phyloP scores from a whole-genome alignment of 192 early-diverging fungal species.

The Backusella tarrabulga region DNA sequence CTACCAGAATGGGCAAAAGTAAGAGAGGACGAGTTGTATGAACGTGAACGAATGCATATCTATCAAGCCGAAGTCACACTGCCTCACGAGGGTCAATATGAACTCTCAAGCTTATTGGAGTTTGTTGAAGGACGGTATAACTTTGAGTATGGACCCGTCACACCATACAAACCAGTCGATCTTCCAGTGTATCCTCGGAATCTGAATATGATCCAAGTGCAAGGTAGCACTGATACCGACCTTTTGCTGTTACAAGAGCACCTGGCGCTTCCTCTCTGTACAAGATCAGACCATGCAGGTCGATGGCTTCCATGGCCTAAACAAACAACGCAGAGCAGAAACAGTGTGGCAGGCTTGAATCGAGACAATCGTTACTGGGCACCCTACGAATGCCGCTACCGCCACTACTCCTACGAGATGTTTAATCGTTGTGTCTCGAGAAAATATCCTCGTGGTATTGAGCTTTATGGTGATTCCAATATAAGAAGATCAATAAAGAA shows the following conservation, averaged over 20 bases:
- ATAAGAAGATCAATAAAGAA: slow-evolving; percentile 46
- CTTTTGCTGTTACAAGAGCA: slow-evolving; percentile 26
- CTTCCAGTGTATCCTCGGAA: slow-evolving; percentile 23
- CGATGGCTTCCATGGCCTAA: slow-evolving; percentile 38
- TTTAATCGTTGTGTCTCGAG: slow-evolving; percentile 36
- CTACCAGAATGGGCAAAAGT: slow-evolving; percentile 14
- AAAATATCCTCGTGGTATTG: slow-evolving; percentile 35
- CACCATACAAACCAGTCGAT: slow-evolving; percentile 33
- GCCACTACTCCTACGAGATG: slow-evolving; percentile 32
- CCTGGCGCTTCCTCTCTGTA: slow-evolving; percentile 45
- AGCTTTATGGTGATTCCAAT: slow-evolving; percentile 54
- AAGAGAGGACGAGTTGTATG: background rate
- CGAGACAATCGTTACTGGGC: slow-evolving; percentile 44
- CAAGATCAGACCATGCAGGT: slow-evolving; percentile 29
- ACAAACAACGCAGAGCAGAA: background rate
- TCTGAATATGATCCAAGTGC: background rate
- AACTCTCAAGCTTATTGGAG: slow-evolving; percentile 37
- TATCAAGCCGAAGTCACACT: slow-evolving; percentile 48
- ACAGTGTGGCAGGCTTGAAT: slow-evolving; percentile 24
- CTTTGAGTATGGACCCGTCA: slow-evolving; percentile 38
- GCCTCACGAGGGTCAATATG: slow-evolving; percentile 40
- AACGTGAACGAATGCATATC: slow-evolving; percentile 39
- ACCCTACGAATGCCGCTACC: slow-evolving; percentile 45
- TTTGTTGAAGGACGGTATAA: slow-evolving; percentile 48
- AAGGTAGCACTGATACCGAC: background rate